Evolutionary conservation across 2,329 filamentous ascomycete genomes (phyloP).

Genomic region (Camillea tinctor): DNA sequence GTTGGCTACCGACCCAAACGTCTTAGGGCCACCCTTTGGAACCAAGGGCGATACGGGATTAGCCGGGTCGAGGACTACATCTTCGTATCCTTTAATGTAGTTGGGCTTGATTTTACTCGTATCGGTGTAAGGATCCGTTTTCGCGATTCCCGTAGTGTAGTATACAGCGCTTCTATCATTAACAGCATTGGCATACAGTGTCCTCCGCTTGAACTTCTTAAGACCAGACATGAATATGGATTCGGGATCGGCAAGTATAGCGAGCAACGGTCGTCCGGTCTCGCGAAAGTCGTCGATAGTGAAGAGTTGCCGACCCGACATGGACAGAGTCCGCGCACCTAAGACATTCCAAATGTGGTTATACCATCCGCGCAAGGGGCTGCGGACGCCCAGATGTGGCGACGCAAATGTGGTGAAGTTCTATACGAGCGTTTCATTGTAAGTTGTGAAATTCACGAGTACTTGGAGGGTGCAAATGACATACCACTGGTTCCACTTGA

Average conservation of each 20-base stretch:
- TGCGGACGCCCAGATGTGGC: constrained; percentile 75
- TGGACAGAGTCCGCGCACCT: constrained; percentile 76
- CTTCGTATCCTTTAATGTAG: constrained; percentile 70
- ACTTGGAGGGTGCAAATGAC: constrained; percentile 14
- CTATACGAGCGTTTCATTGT: constrained; percentile 34
- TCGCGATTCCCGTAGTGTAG: constrained; percentile 78
- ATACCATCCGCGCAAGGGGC: constrained; percentile 64
- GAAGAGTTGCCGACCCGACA: constrained; percentile 84
- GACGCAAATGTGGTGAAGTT: constrained; percentile 94
- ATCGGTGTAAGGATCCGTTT: constrained; percentile 74
- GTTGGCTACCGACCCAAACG: constrained; percentile 34
- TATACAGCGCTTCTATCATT: constrained; percentile 82
- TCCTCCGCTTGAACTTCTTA: constrained; percentile 70
- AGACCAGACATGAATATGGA: constrained; percentile 85
- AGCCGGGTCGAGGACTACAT: constrained; percentile 70
- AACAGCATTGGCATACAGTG: constrained; percentile 80
- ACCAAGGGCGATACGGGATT: constrained; percentile 56
- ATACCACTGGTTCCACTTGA: constrained; percentile 71
- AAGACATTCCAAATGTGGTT: constrained; percentile 78
- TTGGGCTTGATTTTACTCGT: constrained; percentile 67
- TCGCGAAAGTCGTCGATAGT: constrained; percentile 81
- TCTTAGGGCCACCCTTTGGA: constrained; percentile 24
- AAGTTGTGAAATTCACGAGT: constrained; percentile 2
- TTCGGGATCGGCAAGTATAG: constrained; percentile 76
- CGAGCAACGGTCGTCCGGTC: constrained; percentile 76